Base-by-base conservation (phyloP, 2,329 filamentous ascomycete species). In the Epichloe coenophiala region DNA sequence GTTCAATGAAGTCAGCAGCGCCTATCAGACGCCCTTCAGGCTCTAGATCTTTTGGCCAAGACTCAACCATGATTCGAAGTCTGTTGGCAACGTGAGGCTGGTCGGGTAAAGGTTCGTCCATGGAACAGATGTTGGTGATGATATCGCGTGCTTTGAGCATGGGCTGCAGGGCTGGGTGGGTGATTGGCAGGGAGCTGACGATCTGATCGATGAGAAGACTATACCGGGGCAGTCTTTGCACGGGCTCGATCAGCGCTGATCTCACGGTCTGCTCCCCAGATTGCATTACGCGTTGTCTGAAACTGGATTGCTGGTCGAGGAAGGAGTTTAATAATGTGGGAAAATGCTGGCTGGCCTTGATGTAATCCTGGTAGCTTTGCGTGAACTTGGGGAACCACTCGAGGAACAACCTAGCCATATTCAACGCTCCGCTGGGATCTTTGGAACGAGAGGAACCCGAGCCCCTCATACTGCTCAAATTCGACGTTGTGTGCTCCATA, bases 131-230 rank as follows among this genome's bases (percentile, higher is more conserved):
- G 49, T 95, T 93, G 19, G 90, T 89, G 57, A 98, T 89, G 49
- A 95, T 86, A 64, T 97, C 93, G 57, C 91, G 79, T 0, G 93
- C 90, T 63, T 88, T 90, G 41, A 96, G 77, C 68, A 98, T 83
- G 3, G 78, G 76, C 57, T 86, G 84, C 49, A 95, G 75, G 0
- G 90, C 90, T 3, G 89, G 87, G 63, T 97, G 90, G 8, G 86
- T 82, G 47, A 90, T 80, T 4, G 91, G 90, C 17, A 97, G 76
- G 54, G 86, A 89, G 57, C 84, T 82, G 45, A 93, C 80, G 61
- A 98, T 96, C 61, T 94, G 90, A 69, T 98, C 93, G 59, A 98
- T 97, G 62, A 97, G 84, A 37, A 98, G 74, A 61, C 88, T 96
- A 68, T 98, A 98, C 27, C 93, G 84, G 23, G 93, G 93, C 48